Percentiles rank a stretch among this genome's conserved stretches.
Evolutionary conservation across 768 basidiomycete genomes (phyloP).

Genomic region (Hygrocybe punicea): DNA sequence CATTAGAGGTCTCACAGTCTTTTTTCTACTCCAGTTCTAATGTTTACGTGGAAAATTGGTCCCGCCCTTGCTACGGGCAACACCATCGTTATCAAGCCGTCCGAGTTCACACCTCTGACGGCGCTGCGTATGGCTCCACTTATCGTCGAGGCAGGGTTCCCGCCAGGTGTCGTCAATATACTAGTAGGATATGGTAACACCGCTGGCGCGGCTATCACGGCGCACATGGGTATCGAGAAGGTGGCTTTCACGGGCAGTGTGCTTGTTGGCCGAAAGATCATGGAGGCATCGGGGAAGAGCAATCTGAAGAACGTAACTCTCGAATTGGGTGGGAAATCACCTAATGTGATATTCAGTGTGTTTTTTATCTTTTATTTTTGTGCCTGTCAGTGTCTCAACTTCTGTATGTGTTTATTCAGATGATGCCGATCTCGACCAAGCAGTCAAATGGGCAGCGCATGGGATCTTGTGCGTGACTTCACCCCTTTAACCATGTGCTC

Average conservation of each 20-base stretch:
- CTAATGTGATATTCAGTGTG: slow-evolving; percentile 55
- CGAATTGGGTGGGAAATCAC: slow-evolving; percentile 78
- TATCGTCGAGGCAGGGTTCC: slow-evolving; percentile 64
- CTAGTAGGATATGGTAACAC: slow-evolving; percentile 59
- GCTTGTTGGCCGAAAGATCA: slow-evolving; percentile 70
- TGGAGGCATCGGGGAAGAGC: slow-evolving; percentile 73
- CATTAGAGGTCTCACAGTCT: background rate
- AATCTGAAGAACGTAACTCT: slow-evolving; percentile 85
- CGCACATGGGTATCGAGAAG: slow-evolving; percentile 59
- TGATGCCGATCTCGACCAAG: slow-evolving; percentile 68
- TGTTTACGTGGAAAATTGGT: slow-evolving; percentile 74
- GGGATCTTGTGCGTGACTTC: slow-evolving; percentile 63
- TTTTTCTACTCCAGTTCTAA: slow-evolving; percentile 37
- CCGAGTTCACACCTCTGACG: slow-evolving; percentile 68
- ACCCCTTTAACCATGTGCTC: background rate
- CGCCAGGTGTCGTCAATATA: slow-evolving; percentile 68
- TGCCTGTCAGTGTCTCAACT: background rate
- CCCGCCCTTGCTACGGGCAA: slow-evolving; percentile 85
- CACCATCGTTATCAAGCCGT: slow-evolving; percentile 72
- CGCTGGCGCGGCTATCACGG: slow-evolving; percentile 59
- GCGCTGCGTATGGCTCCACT: slow-evolving; percentile 52
- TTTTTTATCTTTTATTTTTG: background rate
- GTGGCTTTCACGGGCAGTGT: slow-evolving; percentile 88
- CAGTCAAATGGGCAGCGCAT: slow-evolving; percentile 65
- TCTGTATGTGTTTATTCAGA: slow-evolving; percentile 26